phyloP scores from a whole-genome alignment of 495 filamentous ascomycete genomes.

The Venustampulla echinocandica region DNA sequence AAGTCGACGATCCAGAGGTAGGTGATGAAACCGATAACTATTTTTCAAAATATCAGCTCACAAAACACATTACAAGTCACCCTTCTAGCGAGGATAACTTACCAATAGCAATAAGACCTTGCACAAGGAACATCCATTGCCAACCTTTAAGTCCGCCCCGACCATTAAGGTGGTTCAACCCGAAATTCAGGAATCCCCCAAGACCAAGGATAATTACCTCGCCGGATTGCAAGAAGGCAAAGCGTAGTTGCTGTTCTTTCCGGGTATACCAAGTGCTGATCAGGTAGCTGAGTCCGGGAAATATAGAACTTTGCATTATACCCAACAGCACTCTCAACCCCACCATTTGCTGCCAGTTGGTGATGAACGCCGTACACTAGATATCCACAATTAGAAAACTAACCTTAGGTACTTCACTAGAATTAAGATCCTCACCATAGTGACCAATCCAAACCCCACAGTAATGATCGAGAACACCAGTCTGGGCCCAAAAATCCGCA shows the following conservation, averaged over 20 bases:
- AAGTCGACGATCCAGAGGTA: slow-evolving; percentile 81
- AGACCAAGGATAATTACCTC: slow-evolving; percentile 62
- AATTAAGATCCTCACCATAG: slow-evolving; percentile 29
- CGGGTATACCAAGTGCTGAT: slow-evolving; percentile 69
- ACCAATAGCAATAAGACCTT: slow-evolving; percentile 49
- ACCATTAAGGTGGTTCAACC: slow-evolving; percentile 56
- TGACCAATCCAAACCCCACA: slow-evolving; percentile 61
- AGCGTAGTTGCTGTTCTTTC: slow-evolving; percentile 64
- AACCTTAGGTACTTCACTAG: neutral
- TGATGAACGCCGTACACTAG: slow-evolving; percentile 56
- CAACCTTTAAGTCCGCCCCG: slow-evolving; percentile 54
- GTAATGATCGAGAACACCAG: slow-evolving; percentile 62
- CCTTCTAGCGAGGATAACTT: slow-evolving; percentile 1
- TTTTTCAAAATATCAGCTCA: slow-evolving; percentile 9
- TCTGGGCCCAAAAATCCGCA: slow-evolving; percentile 58
- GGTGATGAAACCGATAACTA: slow-evolving; percentile 57
- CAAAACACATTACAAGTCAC: too few species aligned
- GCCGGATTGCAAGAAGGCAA: slow-evolving; percentile 62
- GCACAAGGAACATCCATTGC: slow-evolving; percentile 72
- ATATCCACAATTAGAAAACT: neutral
- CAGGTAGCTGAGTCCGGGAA: slow-evolving; percentile 61
- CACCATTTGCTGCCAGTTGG: slow-evolving; percentile 67
- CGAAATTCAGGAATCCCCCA: slow-evolving; percentile 64
- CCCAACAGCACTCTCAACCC: slow-evolving; percentile 62
- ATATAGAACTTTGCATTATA: slow-evolving; percentile 60